Base-by-base conservation (phyloP, 1,139 yeast species). In the Pichia terricola region DNA sequence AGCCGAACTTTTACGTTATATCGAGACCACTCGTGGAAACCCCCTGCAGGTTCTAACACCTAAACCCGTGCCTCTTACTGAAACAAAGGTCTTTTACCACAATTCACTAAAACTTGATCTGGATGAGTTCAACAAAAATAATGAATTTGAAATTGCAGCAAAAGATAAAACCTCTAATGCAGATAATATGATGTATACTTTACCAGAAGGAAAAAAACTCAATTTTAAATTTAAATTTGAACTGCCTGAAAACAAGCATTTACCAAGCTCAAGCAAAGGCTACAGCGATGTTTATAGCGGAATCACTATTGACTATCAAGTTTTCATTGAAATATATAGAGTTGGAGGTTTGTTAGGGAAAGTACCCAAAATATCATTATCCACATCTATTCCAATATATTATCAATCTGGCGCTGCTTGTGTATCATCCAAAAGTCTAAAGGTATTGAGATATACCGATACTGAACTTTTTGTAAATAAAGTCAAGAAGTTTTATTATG, bases 401-500 rank as follows among this genome's bases (percentile, higher is more conserved):
- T 47, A 34, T 32, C 50, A 47, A 45, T 39, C 47, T n/a, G 47
- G 47, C 1, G 34, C 35, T 16, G 50, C 42, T 37, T 43, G 46
- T 9, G 5, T 22, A 3, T n/a, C 35, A 4, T 34, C 7, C 1
- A 44, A 35, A 27, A 26, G 3, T 5, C 16, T 36, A 5, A 26
- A 27, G 1, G 38, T 10, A 25, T 27, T 43, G 6, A 30, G 26
- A 6, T 48, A 45, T 27, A 33, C 9, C 2, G 28, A 30, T 30
- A 4, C 31, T 3, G 28, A 40, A 28, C 5, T 40, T 3, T 56
- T 50, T 39, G 40, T 45, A 26, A 36, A 48, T n/a, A 53, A 54
- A 34, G 28, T 53, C 22, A 56, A 55, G 39, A 41, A 46, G 34
- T 40, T 45, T 40, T 45, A 55, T 11, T 50, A 30, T 36, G 53